Evolutionary conservation across 225 moss, liverwort and hornwort species (phyloP).

Genomic region (Marchantia polymorpha): DNA sequence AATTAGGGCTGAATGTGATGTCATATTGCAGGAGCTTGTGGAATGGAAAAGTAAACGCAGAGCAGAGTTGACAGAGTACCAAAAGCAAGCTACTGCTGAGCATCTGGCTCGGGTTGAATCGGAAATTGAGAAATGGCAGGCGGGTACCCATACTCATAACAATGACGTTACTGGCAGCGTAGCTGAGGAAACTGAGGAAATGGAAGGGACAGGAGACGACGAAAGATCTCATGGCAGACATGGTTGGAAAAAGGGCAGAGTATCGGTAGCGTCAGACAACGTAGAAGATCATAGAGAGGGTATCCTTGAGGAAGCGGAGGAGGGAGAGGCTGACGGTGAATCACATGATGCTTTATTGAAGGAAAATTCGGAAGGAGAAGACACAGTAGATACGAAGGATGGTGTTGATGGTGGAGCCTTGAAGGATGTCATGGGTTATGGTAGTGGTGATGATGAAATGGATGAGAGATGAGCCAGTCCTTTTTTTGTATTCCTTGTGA

Average conservation of each 20-base stretch:
- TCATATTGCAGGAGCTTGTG: slow-evolving; percentile 54
- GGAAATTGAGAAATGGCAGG: slow-evolving; percentile 92
- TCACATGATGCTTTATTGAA: slow-evolving; percentile 43
- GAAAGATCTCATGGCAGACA: slow-evolving; percentile 41
- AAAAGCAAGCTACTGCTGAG: slow-evolving; percentile 67
- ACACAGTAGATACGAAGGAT: slow-evolving; percentile 40
- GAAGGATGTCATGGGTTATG: slow-evolving; percentile 59
- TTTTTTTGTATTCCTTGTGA: background rate
- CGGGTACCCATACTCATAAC: slow-evolving; percentile 53
- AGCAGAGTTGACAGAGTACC: slow-evolving; percentile 72
- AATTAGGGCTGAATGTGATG: background rate
- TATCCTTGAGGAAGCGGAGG: slow-evolving; percentile 46
- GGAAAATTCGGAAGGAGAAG: slow-evolving; percentile 43
- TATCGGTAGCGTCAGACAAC: slow-evolving; percentile 34
- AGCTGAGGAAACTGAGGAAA: slow-evolving; percentile 50
- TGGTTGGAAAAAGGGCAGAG: slow-evolving; percentile 41
- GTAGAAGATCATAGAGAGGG: slow-evolving; percentile 65
- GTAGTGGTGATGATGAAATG: slow-evolving; percentile 48
- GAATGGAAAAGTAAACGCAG: slow-evolving; percentile 74
- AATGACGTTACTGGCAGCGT: slow-evolving; percentile 40
- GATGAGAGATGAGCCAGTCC: slow-evolving; percentile 38
- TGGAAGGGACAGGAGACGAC: slow-evolving; percentile 38
- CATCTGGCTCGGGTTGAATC: slow-evolving; percentile 77
- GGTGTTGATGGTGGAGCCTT: slow-evolving; percentile 44
- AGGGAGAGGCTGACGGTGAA: slow-evolving; percentile 45